Conservation (phyloP, 2,329 filamentous ascomycete genomes). For the Macrophomina pseudophaseolina region DNA sequence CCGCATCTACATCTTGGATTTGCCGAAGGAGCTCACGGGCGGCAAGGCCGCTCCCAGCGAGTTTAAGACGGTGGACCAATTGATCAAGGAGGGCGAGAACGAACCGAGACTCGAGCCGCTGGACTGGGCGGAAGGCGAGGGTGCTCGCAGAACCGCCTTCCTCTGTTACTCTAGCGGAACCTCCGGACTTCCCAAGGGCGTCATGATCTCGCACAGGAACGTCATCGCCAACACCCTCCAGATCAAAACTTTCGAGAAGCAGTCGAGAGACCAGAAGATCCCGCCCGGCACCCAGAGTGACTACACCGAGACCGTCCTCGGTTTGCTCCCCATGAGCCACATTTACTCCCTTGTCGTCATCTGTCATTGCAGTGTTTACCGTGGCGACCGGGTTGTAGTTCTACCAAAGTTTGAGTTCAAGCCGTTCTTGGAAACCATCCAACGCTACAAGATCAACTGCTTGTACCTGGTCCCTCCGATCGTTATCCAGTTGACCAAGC, state of each 20-base stretch:
- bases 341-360: slow-evolving; percentile 80
- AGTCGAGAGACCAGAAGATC: slow-evolving; percentile 48
- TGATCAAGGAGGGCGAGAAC: slow-evolving; percentile 65
- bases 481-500: slow-evolving; percentile 75
- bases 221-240: slow-evolving; percentile 79
- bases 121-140: slow-evolving; percentile 68
- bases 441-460: slow-evolving; percentile 70
- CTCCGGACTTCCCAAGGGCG: slow-evolving; percentile 82
- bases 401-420: slow-evolving; percentile 77
- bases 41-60: slow-evolving; percentile 52
- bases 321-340: slow-evolving; percentile 79
- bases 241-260: slow-evolving; percentile 57
- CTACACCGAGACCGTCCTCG: slow-evolving; percentile 63
- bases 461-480: slow-evolving; percentile 81
- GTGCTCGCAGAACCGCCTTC: slow-evolving; percentile 71
- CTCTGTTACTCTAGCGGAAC: slow-evolving; percentile 83
- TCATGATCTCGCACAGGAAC: slow-evolving; percentile 81
- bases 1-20: slow-evolving; percentile 71
- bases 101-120: slow-evolving; percentile 61
- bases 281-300: slow-evolving; percentile 48
- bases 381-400: slow-evolving; percentile 75
- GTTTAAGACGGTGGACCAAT: slow-evolving; percentile 69
- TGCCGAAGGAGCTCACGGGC: slow-evolving; percentile 62
- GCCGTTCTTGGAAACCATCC: slow-evolving; percentile 67
- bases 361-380: slow-evolving; percentile 67